A percentile compares a stretch with the other conserved stretches of the same genome.
These are phyloP conservation scores for Hypoxylon crocopeplum DNA, from an alignment of 495 filamentous ascomycete genomes.

Conservation along the genomic window DNA sequence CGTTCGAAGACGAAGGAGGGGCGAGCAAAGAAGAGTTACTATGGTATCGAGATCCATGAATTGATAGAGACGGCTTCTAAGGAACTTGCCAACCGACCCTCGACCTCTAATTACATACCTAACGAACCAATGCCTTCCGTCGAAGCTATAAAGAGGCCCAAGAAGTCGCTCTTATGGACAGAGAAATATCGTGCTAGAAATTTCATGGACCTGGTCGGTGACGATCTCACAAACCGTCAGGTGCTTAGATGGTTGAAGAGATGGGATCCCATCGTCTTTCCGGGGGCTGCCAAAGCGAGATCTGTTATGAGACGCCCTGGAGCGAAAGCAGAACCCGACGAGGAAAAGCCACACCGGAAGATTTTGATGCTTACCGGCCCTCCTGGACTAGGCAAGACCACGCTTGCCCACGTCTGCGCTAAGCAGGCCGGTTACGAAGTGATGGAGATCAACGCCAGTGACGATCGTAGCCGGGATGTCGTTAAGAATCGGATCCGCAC, in stretches of 20 bases:
- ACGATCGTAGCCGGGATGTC: constrained; percentile 76
- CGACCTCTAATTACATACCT: constrained; percentile 17
- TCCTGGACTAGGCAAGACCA: constrained; percentile 94
- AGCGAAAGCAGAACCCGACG: constrained; percentile 53
- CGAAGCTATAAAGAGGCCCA: constrained; percentile 49
- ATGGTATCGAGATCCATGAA: constrained; percentile 87
- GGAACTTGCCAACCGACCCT: constrained; percentile 44
- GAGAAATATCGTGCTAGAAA: constrained; percentile 91
- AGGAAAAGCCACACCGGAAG: constrained; percentile 78
- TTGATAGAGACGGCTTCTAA: constrained; percentile 74
- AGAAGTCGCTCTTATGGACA: constrained; percentile 72
- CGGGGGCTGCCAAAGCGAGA: constrained; percentile 67
- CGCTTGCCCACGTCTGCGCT: constrained; percentile 93
- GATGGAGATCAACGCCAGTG: constrained; percentile 86
- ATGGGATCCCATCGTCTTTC: constrained; percentile 94
- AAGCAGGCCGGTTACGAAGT: constrained; percentile 95
- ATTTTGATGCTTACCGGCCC: constrained; percentile 89
- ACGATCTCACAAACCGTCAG: constrained; percentile 90
- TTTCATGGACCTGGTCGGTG: constrained; percentile 92
- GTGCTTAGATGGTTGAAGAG: constrained; percentile 92
- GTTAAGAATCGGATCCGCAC: constrained; percentile 90
- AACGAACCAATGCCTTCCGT: constrained; percentile 41
- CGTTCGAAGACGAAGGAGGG: constrained; percentile 72
- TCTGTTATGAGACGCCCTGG: constrained; percentile 41
- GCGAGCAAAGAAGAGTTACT: constrained; percentile 81